phyloP scores from a whole-genome alignment of 352 stramenopile genomes.

The Phytophthora tentaculata region DNA sequence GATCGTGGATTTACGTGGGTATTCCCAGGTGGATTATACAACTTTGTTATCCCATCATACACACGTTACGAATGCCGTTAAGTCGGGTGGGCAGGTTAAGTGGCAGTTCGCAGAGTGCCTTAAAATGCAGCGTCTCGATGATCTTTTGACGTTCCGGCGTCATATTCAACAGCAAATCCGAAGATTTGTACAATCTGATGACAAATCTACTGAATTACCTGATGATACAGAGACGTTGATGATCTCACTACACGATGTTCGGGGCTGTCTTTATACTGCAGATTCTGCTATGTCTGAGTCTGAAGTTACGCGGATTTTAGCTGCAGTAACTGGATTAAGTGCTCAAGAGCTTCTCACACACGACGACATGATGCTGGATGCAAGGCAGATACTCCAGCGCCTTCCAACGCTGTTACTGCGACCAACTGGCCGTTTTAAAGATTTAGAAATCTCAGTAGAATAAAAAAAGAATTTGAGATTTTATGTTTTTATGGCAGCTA shows the following conservation, averaged over 20 bases:
- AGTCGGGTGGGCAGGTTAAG: slow-evolving; percentile 1
- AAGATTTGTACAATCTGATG: slow-evolving; percentile 17
- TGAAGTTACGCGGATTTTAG: slow-evolving; percentile 53
- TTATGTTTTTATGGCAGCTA: no score
- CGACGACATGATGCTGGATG: slow-evolving; percentile 62
- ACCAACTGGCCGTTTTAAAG: slow-evolving; percentile 43
- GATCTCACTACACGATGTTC: slow-evolving; percentile 53
- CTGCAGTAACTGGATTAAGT: slow-evolving; percentile 39
- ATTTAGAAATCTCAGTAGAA: background rate
- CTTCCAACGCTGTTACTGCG: slow-evolving; percentile 57
- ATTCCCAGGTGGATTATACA: slow-evolving; percentile 48
- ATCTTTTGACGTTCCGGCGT: slow-evolving; percentile 54
- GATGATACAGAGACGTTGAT: slow-evolving; percentile 32
- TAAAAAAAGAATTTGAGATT: no score
- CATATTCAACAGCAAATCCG: slow-evolving; percentile 50
- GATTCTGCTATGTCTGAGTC: slow-evolving; percentile 61
- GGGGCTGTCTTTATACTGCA: slow-evolving; percentile 50
- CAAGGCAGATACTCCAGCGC: slow-evolving; percentile 41
- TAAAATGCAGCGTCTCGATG: slow-evolving; percentile 64
- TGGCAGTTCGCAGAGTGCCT: slow-evolving; percentile 52
- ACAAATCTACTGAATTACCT: background rate
- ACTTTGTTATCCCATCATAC: slow-evolving; percentile 36
- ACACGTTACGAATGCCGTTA: slow-evolving; percentile 4
- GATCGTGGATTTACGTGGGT: slow-evolving; percentile 49
- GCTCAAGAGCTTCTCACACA: slow-evolving; percentile 64